Conservation (phyloP, 2,329 filamentous ascomycete species). For the Leptographium galeiforme region DNA sequence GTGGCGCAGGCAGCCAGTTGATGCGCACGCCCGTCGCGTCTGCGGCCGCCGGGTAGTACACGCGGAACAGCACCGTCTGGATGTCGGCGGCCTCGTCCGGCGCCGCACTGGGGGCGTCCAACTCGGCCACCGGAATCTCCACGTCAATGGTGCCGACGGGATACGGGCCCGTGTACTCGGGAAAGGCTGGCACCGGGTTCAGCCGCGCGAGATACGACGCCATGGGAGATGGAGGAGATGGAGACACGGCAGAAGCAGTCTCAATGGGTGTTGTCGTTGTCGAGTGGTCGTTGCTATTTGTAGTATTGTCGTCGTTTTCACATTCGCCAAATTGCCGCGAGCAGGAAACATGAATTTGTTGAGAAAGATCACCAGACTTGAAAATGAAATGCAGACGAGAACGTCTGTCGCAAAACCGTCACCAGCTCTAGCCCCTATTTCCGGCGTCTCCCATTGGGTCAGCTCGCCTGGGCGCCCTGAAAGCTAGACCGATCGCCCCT, state of each 20-base stretch:
- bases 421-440: too few relatives aligned
- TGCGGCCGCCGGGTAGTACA: slow-evolving; percentile 62
- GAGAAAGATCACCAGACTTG: too few relatives aligned
- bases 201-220: slow-evolving; percentile 38
- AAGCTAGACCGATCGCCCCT: too few relatives aligned
- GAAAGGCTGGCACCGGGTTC: slow-evolving; percentile 59
- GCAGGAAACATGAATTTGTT: too few relatives aligned
- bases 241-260: neutral
- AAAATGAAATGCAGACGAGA: too few relatives aligned
- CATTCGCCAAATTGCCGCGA: neutral
- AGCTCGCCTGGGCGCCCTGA: too few relatives aligned
- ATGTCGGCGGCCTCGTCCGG: slow-evolving; percentile 44
- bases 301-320: too few relatives aligned
- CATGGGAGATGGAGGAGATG: slow-evolving; percentile 12
- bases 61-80: slow-evolving; percentile 62
- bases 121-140: slow-evolving; percentile 56
- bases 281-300: too few relatives aligned
- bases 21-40: slow-evolving; percentile 44
- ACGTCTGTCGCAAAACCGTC: too few relatives aligned
- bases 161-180: slow-evolving; percentile 63
- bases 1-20: slow-evolving; percentile 66
- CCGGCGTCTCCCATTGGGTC: too few relatives aligned
- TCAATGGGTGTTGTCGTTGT: neutral
- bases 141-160: slow-evolving; percentile 69
- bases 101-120: slow-evolving; percentile 38